A percentile compares a stretch with the other conserved stretches of the same genome.
Conservation (phyloP, 2,329 filamentous ascomycete species). For the Epichloe sylvatica region DNA sequence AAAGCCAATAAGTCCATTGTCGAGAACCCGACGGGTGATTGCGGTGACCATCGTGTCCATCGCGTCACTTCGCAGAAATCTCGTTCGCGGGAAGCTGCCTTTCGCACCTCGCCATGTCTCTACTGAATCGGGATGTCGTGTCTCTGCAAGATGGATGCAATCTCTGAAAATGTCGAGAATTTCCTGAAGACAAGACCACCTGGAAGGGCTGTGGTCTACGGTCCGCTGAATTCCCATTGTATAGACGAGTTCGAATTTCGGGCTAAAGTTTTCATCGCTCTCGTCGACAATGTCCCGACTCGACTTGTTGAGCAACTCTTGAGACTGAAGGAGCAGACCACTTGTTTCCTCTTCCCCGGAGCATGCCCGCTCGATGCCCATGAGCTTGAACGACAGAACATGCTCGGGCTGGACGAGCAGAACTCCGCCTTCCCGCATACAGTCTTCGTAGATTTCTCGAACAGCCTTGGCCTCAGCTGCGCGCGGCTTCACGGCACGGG, state of each 20-base stretch:
- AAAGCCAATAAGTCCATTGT: constrained; percentile 26
- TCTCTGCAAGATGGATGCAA: constrained; percentile 19
- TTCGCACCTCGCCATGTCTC: constrained; percentile 26
- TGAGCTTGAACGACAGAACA: constrained; percentile 47
- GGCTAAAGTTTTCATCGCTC: constrained; percentile 48
- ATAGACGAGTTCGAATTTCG: constrained; percentile 49
- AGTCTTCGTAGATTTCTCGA: constrained; percentile 26
- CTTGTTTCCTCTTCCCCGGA: constrained; percentile 15
- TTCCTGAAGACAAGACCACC: constrained; percentile 3
- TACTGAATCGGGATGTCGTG: constrained; percentile 16
- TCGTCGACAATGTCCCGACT: constrained; percentile 48
- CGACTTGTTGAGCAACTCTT: constrained; percentile 28
- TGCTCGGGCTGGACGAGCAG: constrained; percentile 51
- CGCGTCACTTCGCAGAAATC: constrained; percentile 11
- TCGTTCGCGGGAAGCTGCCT: constrained; percentile 12
- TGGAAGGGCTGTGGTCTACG: constrained; percentile 29
- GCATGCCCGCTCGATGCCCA: constrained; percentile 38
- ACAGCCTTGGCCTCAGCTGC: constrained; percentile 21
- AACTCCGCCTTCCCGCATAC: constrained; percentile 36
- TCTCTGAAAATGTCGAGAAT: constrained; percentile 22
- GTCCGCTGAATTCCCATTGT: constrained; percentile 40
- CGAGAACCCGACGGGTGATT: constrained; percentile 13
- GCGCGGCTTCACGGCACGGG: constrained; percentile 29
- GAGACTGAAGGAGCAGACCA: constrained; percentile 21
- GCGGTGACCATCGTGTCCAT: neutral